Evolutionary conservation across 2,329 filamentous ascomycete species (phyloP), one percentile per base, ranked within the genome.

Genomic region (Epichloe bromicola): DNA sequence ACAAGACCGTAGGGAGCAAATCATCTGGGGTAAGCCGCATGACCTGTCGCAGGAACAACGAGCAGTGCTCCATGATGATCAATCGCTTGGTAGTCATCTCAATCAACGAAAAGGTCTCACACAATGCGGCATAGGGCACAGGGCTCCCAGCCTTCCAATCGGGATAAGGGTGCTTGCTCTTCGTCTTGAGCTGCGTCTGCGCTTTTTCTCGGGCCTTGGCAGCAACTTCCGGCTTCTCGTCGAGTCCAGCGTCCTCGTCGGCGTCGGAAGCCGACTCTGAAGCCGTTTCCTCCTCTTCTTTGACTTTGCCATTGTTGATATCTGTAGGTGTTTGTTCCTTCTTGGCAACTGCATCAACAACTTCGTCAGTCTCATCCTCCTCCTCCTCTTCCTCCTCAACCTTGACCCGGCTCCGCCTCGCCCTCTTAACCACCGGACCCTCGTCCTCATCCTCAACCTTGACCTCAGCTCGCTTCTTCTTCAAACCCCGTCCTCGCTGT

Each of bases 11-110:
- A 0, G 90, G 83, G 2, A 96, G 76, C 19, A 98, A 75, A 63
- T 98, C 93, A 15, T 83, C 75, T 0, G 93, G 93, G 0, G 89
- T 96, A 37, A 98, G 74, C 17, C 91, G 81, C 58, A 97, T 76
- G n/a, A 98, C 91, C 68, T 98, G 93, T 36, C 88, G 85, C 47
- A 98, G 75, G 64, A 98, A 97, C 2, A 88, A 75, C 1, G 90
- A 86, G 67, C 90, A 96, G 64, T 96, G 84, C 17, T 90, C 86
- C 58, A 86, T 79, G 55, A 98, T 98, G 54, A 89, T 75, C 42
- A 98, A 70, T 50, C 93, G 81, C 65, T 97, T 97, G 5, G 87
- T 88, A 0, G 91, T 98, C 74, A 95, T 83, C 69, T 98, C 93
- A 49, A 97, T 83, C 36, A 95, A 80, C 1, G 90, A 96, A 61